phyloP scores from a whole-genome alignment of 2,329 filamentous ascomycete genomes.

The Trichoderma aggressivum region DNA sequence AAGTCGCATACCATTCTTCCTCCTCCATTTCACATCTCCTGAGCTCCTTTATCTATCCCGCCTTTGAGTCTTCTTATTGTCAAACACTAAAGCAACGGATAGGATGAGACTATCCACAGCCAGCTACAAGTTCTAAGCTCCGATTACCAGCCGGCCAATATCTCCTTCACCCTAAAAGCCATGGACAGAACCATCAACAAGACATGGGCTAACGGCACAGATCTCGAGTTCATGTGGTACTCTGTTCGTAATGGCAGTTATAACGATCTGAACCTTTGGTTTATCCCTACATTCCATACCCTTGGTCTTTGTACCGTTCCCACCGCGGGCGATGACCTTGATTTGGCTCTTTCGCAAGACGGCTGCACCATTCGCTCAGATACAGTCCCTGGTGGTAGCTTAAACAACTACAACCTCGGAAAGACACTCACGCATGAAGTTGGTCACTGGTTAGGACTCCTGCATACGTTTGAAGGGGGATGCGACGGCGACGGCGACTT shows the following conservation, averaged over 20 bases:
- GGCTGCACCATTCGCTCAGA: constrained; percentile 23
- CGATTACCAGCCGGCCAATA: constrained; percentile 40
- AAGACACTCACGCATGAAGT: constrained; percentile 35
- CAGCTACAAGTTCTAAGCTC: constrained; percentile 44
- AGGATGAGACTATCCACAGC: constrained; percentile 22
- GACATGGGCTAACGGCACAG: constrained; percentile 40
- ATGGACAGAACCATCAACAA: constrained; percentile 43
- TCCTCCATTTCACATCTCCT: no score
- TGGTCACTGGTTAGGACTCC: constrained; percentile 45
- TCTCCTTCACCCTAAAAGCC: constrained; percentile 42
- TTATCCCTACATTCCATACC: constrained; percentile 29
- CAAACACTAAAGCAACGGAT: background rate
- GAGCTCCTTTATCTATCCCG: background rate
- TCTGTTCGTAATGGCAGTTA: constrained; percentile 38
- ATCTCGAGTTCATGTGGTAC: constrained; percentile 36
- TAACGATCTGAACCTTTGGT: constrained; percentile 44
- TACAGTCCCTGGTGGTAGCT: constrained; percentile 24
- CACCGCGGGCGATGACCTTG: constrained; percentile 24
- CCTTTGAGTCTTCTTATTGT: background rate
- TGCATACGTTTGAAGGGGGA: constrained; percentile 41
- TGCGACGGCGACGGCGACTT: constrained; percentile 33
- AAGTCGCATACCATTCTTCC: background rate
- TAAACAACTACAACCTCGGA: constrained; percentile 30
- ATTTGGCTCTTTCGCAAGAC: constrained; percentile 14
- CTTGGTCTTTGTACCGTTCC: constrained; percentile 44